Evolutionary conservation across 139 green algal species (phyloP), one percentile per base, ranked within the genome.

Genomic region (Yamagishiella unicocca): DNA sequence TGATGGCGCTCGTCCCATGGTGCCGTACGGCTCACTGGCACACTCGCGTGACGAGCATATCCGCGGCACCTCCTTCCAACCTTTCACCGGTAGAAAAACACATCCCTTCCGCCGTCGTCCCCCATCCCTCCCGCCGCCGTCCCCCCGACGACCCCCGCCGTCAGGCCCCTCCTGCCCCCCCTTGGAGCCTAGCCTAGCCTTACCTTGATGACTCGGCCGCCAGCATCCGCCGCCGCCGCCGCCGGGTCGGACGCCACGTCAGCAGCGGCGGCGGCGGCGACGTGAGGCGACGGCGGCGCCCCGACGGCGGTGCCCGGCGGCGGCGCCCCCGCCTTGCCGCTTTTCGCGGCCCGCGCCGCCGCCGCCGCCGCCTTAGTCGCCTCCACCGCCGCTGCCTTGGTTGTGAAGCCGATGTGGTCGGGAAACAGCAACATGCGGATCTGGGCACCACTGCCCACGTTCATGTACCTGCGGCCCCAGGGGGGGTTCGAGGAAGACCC

Each of bases 341-440:
- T n/a, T n/a, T n/a, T 35, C n/a, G 46, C 82, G 0, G 38, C 82
- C 22, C 43, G 10, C 45, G 33, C 66, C 61, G 93, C 40, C 72
- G 55, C 82, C 77, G 94, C 93, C 85, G 93, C 92, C 40, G 82
- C 91, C 50, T 72, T 55, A 25, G 46, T 35, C 2, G 88, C 40
- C 31, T 45, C 61, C 29, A 22, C 40, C 14, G 64, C 37, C 24
- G 64, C 66, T 2, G 55, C 50, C 79, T 85, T 90, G 71, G 53
- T 70, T 9, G 40, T 21, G 12, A n/a, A 58, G 5, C 89, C 89
- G 3, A 54, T 84, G 82, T 88, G 33, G 19, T 96, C 95, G 19
- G 94, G 93, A 88, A 96, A 98, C 42, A 98, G 90, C 80, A 98
- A 90, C 91, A 95, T 94, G 64, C 92, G 82, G 67, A 98, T 95